A percentile compares a stretch with the other conserved stretches of the same genome.
These are phyloP conservation scores for Pseudognaphalium luteoalbum DNA, from an alignment of 129 eudicot species.

Conservation along the genomic window DNA sequence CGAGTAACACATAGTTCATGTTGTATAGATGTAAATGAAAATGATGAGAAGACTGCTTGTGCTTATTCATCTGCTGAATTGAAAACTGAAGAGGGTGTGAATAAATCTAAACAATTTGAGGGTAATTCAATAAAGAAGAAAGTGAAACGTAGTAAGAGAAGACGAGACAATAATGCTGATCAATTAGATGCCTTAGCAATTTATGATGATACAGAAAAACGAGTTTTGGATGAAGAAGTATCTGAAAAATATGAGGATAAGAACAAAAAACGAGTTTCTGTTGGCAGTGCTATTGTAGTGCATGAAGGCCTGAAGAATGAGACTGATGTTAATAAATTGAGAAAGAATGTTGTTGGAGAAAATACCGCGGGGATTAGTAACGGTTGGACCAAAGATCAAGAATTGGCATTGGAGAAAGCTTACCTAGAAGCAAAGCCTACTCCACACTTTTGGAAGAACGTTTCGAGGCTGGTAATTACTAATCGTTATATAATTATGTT, in stretches of 20 bases:
- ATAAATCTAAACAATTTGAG: not conserved
- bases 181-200: not conserved
- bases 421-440: conserved; percentile 76
- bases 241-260: not conserved
- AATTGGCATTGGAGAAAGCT: conserved; percentile 69
- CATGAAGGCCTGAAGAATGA: not conserved
- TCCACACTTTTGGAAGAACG: conserved; percentile 92
- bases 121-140: not conserved
- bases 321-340: conserved; percentile 16
- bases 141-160: conserved; percentile 17
- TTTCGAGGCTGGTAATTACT: conserved; percentile 61
- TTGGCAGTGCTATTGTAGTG: not conserved
- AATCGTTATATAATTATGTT: not conserved
- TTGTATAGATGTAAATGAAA: conserved; percentile 11
- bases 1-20: conserved; percentile 39
- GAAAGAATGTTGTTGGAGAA: conserved; percentile 39
- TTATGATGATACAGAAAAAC: conserved; percentile 6
- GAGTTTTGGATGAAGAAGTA: conserved; percentile 22
- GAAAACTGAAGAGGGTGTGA: conserved; percentile 6
- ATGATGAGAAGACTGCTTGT: not conserved
- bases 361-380: conserved; percentile 12
- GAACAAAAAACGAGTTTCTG: not conserved
- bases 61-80: conserved; percentile 13
- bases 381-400: conserved; percentile 86
- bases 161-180: not conserved